Base-by-base conservation (phyloP, 805 yeast species). In the Cyberlindnera americana region DNA sequence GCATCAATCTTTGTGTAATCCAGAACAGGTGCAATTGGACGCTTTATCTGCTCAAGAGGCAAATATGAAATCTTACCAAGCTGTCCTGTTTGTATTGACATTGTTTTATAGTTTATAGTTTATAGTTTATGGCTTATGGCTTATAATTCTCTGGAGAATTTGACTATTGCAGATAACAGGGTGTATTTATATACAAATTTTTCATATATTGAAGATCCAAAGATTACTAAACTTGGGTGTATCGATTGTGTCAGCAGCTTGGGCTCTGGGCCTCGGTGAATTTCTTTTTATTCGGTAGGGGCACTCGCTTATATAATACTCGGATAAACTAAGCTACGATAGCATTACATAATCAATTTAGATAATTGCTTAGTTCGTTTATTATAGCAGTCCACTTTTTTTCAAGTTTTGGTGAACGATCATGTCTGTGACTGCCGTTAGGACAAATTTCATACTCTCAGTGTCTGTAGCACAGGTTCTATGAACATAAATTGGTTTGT, bases 381-480 rank as follows among this genome's bases (percentile, higher is more conserved):
- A 10, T 41, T 37, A 50, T 11, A 54, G 37, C 33, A 88, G 66
- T 5, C 96, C 96, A 56, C 88, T 81, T 54, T 74, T 77, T 61
- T 81, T 78, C 59, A 91, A 63, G 57, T 85, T 90, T 53, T 84
- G 84, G 57, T 85, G 91, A 22, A 91, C 76, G 33, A 93, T 77
- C 77, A 88, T 72, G 64, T 93, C 98, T 1, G 97, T 88, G 8
- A 89, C 96, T 0, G 98, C 96, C 4, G 85, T 77, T 41, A 93
- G 70, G 14, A 93, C 96, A 56, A 90, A 91, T 55, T 77, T 75
- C 96, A 93, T 93, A 21, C 89, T 77, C 40, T 77, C 70, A 0
- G 95, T 77, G 60, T 93, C 98, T 0, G 99, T 93, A 0, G 99
- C 99, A 65, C 97, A 89, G 1, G 99, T 93, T 49, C 89, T 69